A percentile compares a stretch with the other conserved stretches of the same genome.
phyloP scores from a whole-genome alignment of 768 basidiomycete genomes.

The Podaxis rugospora region DNA sequence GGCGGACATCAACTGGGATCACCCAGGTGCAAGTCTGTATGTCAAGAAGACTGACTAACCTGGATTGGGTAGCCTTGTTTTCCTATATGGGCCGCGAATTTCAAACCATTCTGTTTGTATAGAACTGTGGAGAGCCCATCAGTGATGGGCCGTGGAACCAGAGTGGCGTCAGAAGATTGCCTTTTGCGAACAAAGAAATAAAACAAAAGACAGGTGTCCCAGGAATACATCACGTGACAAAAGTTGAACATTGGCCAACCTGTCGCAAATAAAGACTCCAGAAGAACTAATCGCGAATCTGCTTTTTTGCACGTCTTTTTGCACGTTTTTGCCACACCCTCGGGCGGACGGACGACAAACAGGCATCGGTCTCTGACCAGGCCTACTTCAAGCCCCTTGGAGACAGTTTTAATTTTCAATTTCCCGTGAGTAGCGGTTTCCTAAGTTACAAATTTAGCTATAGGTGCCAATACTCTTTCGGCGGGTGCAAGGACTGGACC shows the following conservation, averaged over 20 bases:
- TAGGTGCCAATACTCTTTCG: slow-evolving; percentile 16
- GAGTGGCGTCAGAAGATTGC: not conserved
- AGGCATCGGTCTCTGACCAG: not conserved
- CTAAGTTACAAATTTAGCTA: slow-evolving; percentile 12
- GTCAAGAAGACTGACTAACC: slow-evolving; percentile 9
- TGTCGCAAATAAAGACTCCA: slow-evolving; percentile 37
- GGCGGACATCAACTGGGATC: slow-evolving; percentile 30
- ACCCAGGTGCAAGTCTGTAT: slow-evolving; percentile 20
- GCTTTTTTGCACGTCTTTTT: slow-evolving; percentile 23
- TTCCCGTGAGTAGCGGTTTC: slow-evolving; percentile 18
- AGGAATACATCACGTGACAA: slow-evolving; percentile 39
- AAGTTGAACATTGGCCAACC: slow-evolving; percentile 53
- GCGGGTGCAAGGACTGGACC: slow-evolving; percentile 37
- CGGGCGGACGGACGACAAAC: not conserved
- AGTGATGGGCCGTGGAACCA: not conserved
- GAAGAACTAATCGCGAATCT: slow-evolving; percentile 18
- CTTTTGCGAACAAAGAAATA: slow-evolving; percentile 12
- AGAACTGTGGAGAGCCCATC: not conserved
- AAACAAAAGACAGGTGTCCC: not conserved
- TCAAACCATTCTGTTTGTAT: not conserved
- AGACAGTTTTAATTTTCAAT: slow-evolving; percentile 22
- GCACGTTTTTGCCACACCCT: slow-evolving; percentile 20
- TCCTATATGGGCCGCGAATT: not conserved
- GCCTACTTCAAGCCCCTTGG: slow-evolving; percentile 9
- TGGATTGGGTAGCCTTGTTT: not conserved